Conservation (phyloP, 371 early-diverging fungal genomes). For the Nematocida sp. region DNA sequence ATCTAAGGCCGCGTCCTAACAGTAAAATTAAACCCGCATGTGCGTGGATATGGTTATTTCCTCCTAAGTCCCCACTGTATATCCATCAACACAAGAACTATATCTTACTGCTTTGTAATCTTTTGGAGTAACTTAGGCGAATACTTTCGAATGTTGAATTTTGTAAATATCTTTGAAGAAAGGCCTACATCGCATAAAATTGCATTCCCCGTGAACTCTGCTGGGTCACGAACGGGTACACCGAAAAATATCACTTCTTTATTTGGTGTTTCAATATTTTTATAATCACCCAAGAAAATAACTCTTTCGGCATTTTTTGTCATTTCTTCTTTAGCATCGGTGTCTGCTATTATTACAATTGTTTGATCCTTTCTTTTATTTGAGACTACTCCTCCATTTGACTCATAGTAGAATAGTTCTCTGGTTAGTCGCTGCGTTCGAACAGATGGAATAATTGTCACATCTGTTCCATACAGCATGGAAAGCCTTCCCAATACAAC, state of each 20-base stretch:
- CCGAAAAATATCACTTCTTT: slow-evolving; percentile 53
- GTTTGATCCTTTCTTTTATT: slow-evolving; percentile 29
- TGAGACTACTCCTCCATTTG: slow-evolving; percentile 6
- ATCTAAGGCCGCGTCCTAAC: not conserved
- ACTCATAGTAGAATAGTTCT: slow-evolving; percentile 51
- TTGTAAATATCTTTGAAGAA: slow-evolving; percentile 24
- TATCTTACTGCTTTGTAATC: slow-evolving; percentile 19
- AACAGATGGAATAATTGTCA: slow-evolving; percentile 21
- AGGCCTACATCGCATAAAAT: slow-evolving; percentile 57
- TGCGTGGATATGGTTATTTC: not conserved
- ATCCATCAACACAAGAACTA: not conserved
- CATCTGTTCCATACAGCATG: slow-evolving; percentile 33
- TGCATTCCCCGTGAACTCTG: slow-evolving; percentile 17
- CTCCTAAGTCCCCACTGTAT: no score
- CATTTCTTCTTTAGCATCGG: slow-evolving; percentile 23
- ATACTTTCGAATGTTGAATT: slow-evolving; percentile 40
- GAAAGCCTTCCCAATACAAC: slow-evolving; percentile 39
- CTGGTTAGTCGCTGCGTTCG: slow-evolving; percentile 23
- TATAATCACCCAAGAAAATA: slow-evolving; percentile 49
- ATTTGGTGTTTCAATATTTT: slow-evolving; percentile 21
- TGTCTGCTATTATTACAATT: slow-evolving; percentile 46
- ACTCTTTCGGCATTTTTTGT: slow-evolving; percentile 22
- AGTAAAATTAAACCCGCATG: not conserved
- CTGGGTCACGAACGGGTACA: slow-evolving; percentile 8
- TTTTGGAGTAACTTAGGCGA: slow-evolving; percentile 56